phyloP scores from a whole-genome alignment of 805 yeast species.

The Kodamaea kakaduensis region DNA sequence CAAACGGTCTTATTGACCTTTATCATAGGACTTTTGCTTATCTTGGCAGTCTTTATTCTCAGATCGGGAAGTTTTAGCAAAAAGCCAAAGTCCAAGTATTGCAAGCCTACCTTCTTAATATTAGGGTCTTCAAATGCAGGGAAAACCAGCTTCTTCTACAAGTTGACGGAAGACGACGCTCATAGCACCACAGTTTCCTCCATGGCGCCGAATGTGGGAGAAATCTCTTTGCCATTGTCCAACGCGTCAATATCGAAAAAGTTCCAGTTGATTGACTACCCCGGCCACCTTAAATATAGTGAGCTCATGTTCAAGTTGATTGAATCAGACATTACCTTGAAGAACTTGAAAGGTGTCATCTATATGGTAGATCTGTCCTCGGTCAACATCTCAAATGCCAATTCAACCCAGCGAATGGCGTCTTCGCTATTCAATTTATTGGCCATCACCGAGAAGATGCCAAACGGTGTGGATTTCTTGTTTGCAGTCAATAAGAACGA shows the following conservation, averaged over 20 bases:
- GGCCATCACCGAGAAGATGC: slow-evolving; percentile 55
- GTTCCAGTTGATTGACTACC: slow-evolving; percentile 67
- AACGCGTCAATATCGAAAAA: slow-evolving; percentile 33
- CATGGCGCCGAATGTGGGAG: slow-evolving; percentile 31
- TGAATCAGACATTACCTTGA: slow-evolving; percentile 33
- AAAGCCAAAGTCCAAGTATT: slow-evolving; percentile 13
- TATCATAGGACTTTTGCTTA: slow-evolving; percentile 25
- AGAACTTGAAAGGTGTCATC: slow-evolving; percentile 59
- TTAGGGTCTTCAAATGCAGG: slow-evolving; percentile 65
- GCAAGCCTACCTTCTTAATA: slow-evolving; percentile 55
- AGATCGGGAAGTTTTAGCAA: slow-evolving; percentile 15
- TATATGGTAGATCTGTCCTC: slow-evolving; percentile 76
- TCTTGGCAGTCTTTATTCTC: slow-evolving; percentile 20
- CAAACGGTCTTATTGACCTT: slow-evolving; percentile 22
- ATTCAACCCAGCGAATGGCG: slow-evolving; percentile 43
- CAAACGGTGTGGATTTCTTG: slow-evolving; percentile 68
- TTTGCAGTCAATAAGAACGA: slow-evolving; percentile 86
- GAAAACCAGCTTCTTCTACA: slow-evolving; percentile 55
- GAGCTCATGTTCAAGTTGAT: slow-evolving; percentile 51
- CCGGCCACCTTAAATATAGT: slow-evolving; percentile 80
- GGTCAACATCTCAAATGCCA: slow-evolving; percentile 41
- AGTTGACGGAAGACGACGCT: slow-evolving; percentile 13
- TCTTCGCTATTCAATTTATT: slow-evolving; percentile 57
- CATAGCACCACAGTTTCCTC: slow-evolving; percentile 33
- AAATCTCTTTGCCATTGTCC: slow-evolving; percentile 32